These are phyloP conservation scores for Conticribra weissflogii DNA, from an alignment of 108 stramenopile genomes.

Conservation along the genomic window DNA sequence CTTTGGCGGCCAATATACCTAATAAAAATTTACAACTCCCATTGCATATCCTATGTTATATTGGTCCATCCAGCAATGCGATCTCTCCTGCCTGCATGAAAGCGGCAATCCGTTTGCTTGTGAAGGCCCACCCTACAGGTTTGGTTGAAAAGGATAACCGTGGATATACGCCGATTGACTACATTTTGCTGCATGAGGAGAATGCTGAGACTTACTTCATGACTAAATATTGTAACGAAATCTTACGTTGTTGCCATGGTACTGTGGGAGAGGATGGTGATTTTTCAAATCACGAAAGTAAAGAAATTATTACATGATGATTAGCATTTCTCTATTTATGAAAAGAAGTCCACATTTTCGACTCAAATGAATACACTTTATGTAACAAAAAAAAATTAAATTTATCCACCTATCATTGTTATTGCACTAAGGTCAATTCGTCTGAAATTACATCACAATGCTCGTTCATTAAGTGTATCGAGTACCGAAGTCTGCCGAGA, in stretches of 20 bases:
- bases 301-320: background rate
- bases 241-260: too few relatives aligned
- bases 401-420: background rate
- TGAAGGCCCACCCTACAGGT: background rate
- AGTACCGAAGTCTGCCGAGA: constrained; percentile 18
- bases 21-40: background rate
- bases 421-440: too few relatives aligned
- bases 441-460: constrained; percentile 48
- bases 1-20: background rate
- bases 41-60: background rate
- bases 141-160: background rate
- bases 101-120: background rate
- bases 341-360: too few relatives aligned
- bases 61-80: background rate
- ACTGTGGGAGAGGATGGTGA: background rate
- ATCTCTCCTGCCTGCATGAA: background rate
- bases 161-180: background rate
- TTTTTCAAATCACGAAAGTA: background rate
- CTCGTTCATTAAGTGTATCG: constrained; percentile 33
- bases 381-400: background rate
- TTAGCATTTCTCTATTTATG: too few relatives aligned
- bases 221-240: too few relatives aligned
- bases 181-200: background rate
- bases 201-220: too few relatives aligned
- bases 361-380: background rate